Conservation (phyloP, 306 rosid genomes). For the Pterocarpus santalinus region DNA sequence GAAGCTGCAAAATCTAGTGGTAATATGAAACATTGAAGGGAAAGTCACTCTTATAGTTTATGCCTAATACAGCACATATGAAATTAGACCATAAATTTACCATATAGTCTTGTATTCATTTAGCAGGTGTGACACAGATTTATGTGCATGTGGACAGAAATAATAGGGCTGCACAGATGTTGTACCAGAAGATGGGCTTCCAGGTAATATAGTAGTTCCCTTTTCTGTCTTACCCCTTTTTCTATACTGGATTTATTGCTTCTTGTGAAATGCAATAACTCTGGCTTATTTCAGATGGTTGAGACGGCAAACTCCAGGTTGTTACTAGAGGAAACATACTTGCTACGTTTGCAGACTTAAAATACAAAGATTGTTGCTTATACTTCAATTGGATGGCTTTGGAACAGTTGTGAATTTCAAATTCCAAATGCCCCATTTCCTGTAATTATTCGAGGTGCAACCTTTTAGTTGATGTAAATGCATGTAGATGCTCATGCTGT, state of each 20-base stretch:
- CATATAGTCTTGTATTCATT: constrained; percentile 34
- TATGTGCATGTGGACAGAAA: constrained; percentile 83
- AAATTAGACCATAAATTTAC: constrained; percentile 6
- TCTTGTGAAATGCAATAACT: constrained; percentile 40
- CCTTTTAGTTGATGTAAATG: constrained; percentile 35
- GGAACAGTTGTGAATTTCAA: constrained; percentile 29
- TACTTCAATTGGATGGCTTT: constrained; percentile 32
- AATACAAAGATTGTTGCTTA: constrained; percentile 19
- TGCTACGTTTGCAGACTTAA: constrained; percentile 66
- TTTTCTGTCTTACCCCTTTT: not conserved
- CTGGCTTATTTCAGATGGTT: constrained; percentile 64
- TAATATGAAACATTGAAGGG: constrained; percentile 49
- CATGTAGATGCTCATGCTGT: constrained; percentile 18
- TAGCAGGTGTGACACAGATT: constrained; percentile 70
- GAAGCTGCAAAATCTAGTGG: constrained; percentile 71
- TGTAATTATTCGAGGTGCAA: not conserved
- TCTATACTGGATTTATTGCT: not conserved
- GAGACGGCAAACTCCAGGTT: constrained; percentile 66
- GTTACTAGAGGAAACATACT: constrained; percentile 62
- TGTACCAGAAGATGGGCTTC: constrained; percentile 82
- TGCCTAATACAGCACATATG: constrained; percentile 10
- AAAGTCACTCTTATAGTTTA: constrained; percentile 4
- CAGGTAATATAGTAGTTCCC: constrained; percentile 62
- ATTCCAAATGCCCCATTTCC: constrained; percentile 4
- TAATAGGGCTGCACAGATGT: constrained; percentile 62